phyloP scores from a whole-genome alignment of 352 stramenopile species.

The Albugo candida region DNA sequence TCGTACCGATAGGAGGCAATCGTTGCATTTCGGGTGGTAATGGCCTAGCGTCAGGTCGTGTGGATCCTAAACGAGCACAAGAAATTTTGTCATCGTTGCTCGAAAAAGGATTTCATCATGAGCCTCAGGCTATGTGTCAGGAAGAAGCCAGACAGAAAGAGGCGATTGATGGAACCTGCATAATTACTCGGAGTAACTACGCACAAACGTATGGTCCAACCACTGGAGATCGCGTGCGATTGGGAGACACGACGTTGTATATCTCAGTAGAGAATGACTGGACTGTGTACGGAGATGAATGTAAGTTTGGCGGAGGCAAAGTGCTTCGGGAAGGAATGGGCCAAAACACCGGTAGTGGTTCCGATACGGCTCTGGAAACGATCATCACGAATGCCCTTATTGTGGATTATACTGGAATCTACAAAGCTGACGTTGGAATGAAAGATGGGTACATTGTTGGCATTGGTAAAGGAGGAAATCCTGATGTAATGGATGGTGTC shows the following conservation, averaged over 20 bases:
- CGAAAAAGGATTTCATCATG: constrained; percentile 38
- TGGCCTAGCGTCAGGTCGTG: constrained; percentile 65
- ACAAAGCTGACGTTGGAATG: constrained; percentile 93
- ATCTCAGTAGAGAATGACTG: constrained; percentile 82
- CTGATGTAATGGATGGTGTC: constrained; percentile 89
- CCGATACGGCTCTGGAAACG: constrained; percentile 69
- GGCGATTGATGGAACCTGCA: constrained; percentile 10
- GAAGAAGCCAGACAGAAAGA: constrained; percentile 7
- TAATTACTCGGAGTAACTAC: constrained; percentile 58
- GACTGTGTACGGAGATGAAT: constrained; percentile 59
- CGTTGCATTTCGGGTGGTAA: constrained; percentile 78
- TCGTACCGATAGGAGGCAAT: constrained; percentile 85
- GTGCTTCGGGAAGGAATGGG: constrained; percentile 71
- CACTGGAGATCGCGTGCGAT: constrained; percentile 80
- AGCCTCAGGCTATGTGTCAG: constrained; percentile 12
- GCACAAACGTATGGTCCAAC: constrained; percentile 88
- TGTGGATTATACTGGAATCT: constrained; percentile 87
- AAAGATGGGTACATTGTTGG: constrained; percentile 85
- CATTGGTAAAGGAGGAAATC: constrained; percentile 95
- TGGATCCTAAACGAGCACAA: constrained; percentile 32
- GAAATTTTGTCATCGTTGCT: constrained; percentile 32
- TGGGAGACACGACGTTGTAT: constrained; percentile 87
- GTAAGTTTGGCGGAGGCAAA: constrained; percentile 94
- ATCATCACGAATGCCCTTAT: constrained; percentile 97
- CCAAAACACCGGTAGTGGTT: constrained; percentile 25